A percentile compares a stretch with the other conserved stretches of the same genome.
phyloP scores from a whole-genome alignment of 495 filamentous ascomycete species.

The Tuber brumale region DNA sequence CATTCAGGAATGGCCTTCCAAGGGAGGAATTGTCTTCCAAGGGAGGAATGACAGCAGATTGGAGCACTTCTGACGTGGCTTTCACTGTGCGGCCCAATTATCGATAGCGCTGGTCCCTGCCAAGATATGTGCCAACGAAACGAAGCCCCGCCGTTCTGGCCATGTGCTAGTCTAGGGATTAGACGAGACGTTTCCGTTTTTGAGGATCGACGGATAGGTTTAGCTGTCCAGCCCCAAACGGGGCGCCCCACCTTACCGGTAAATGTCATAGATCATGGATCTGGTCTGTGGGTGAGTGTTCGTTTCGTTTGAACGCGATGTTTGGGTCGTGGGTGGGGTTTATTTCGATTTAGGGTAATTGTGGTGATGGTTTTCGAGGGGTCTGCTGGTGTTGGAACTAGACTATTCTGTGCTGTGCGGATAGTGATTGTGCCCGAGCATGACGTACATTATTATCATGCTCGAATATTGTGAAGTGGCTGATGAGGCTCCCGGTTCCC shows the following conservation, averaged over 20 bases:
- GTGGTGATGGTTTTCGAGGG: neutral
- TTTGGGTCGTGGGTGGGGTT: neutral
- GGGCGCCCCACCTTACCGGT: neutral
- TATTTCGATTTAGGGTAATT: neutral
- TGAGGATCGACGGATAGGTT: neutral
- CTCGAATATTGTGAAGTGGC: neutral
- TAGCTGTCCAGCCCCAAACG: neutral
- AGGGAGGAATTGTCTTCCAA: neutral
- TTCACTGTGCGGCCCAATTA: neutral
- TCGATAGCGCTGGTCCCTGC: neutral
- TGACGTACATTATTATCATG: neutral
- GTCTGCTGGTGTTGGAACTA: neutral
- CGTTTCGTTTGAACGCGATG: neutral
- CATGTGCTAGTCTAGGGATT: neutral
- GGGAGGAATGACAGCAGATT: neutral
- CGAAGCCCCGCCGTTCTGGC: neutral
- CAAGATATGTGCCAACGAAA: neutral
- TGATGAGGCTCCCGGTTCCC: neutral
- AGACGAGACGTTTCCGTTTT: neutral
- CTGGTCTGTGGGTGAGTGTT: neutral
- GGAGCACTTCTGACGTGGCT: slow-evolving; percentile 3
- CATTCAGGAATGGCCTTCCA: neutral
- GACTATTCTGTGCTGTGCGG: neutral
- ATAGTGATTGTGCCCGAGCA: neutral
- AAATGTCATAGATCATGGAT: neutral